Evolutionary conservation across 2,329 filamentous ascomycete genomes (phyloP), one percentile per base, ranked within the genome.

Genomic region (Fusarium penzigii): DNA sequence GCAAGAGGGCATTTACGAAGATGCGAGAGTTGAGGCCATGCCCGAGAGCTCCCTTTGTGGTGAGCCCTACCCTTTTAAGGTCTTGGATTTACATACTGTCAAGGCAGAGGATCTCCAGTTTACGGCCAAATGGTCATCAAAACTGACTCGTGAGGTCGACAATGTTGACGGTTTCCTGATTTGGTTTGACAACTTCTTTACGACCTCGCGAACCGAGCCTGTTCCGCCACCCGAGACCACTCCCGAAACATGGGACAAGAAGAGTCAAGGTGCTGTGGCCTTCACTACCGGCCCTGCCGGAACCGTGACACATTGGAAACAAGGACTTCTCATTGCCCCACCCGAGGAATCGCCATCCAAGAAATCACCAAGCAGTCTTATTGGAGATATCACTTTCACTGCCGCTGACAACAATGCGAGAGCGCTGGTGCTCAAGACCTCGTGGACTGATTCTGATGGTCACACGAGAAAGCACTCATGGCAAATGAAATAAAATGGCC

Each of bases 111-210:
- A 97, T 62, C 78, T 97, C 16, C 81, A 83, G 14, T 97, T 97
- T 74, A 83, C 82, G 43, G 82, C 85, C 9, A 73, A 81, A 4
- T 95, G 91, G 76, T 69, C 80, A 49, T 80, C 85, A 10, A 80
- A 76, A 14, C 67, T 94, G 6, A 79, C 77, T 1, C 74, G 80
- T 42, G 82, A 88, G 55, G 76, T 87, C 49, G 84, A 89, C 53
- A 75, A 78, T 2, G 75, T 97, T n/a, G 91, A 97, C 67, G 93
- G 90, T 5, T 96, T 92, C 70, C 79, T 91, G 13, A 82, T 96
- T 61, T 97, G 92, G 90, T 97, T 97, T 68, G 93, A 97, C 70
- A 93, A 88, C 20, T 94, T 94, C 77, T 97, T 97, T 73, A 83
- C 88, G 59, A 84, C 86, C 10, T 81, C 82, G 0, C 75, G 80